Conservation (phyloP, 2,329 filamentous ascomycete species). For the Phyllosticta citrichinensis region DNA sequence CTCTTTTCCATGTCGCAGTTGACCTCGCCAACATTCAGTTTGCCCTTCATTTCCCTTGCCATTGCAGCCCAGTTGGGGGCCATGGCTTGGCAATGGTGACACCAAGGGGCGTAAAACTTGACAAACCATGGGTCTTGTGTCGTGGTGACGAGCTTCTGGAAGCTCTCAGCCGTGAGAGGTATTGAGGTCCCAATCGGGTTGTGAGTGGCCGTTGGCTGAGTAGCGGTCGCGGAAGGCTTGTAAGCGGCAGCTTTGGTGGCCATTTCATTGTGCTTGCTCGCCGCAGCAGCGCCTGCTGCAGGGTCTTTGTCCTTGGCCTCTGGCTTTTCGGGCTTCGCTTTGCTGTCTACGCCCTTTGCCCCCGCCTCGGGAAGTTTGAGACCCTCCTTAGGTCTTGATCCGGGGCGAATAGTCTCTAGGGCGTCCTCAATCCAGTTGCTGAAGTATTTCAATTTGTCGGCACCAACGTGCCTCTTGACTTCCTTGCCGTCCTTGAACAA, state of each 20-base stretch:
- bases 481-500: constrained; percentile 71
- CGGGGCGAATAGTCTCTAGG: constrained; percentile 69
- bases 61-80: constrained; percentile 83
- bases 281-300: constrained; percentile 21
- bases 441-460: constrained; percentile 56
- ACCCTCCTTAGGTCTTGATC: constrained; percentile 59
- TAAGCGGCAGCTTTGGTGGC: constrained; percentile 18
- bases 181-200: constrained; percentile 71
- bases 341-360: constrained; percentile 41
- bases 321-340: constrained; percentile 25
- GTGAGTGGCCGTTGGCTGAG: constrained; percentile 38
- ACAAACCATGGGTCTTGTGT: constrained; percentile 93
- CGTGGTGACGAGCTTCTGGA: constrained; percentile 75
- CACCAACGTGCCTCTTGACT: constrained; percentile 53
- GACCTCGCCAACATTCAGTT: constrained; percentile 87
- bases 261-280: constrained; percentile 17
- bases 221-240: constrained; percentile 33
- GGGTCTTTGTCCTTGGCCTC: constrained; percentile 27
- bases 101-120: constrained; percentile 99
- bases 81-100: constrained; percentile 87
- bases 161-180: constrained; percentile 69
- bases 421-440: constrained; percentile 64
- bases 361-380: constrained; percentile 63
- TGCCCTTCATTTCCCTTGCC: constrained; percentile 81
- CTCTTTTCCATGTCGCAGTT: constrained; percentile 81